Evolutionary conservation across 2,329 filamentous ascomycete genomes (phyloP).

Genomic region (Shiraia sp.): DNA sequence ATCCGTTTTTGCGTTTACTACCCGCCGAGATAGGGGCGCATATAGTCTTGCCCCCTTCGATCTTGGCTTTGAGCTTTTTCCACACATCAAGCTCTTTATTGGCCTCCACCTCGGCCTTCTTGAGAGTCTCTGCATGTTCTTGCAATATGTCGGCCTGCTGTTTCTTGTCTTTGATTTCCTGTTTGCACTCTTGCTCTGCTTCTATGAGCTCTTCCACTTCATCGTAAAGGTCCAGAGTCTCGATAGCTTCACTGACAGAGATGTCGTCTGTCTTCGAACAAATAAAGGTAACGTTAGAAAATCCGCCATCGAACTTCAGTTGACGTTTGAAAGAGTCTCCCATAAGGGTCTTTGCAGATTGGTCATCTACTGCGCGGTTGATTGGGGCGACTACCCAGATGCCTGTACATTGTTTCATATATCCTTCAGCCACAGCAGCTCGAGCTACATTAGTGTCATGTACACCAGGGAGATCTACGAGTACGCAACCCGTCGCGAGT

Average conservation of each 20-base stretch:
- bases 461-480: constrained; percentile 64
- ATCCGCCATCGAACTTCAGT: constrained; percentile 61
- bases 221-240: constrained; percentile 44
- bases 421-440: constrained; percentile 60
- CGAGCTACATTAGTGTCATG: constrained; percentile 65
- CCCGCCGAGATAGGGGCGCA: constrained; percentile 40
- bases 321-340: constrained; percentile 62
- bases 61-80: constrained; percentile 45
- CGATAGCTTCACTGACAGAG: constrained; percentile 50
- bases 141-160: constrained; percentile 30
- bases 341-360: constrained; percentile 60
- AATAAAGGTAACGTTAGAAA: constrained; percentile 61
- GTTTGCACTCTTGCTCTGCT: constrained; percentile 16
- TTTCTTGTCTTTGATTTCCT: constrained; percentile 19
- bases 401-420: constrained; percentile 63
- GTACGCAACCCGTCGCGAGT: constrained; percentile 58
- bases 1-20: constrained; percentile 49
- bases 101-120: constrained; percentile 38
- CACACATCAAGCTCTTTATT: constrained; percentile 53
- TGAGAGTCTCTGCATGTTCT: constrained; percentile 42
- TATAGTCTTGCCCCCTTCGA: constrained; percentile 49
- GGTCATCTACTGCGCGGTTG: constrained; percentile 62
- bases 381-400: constrained; percentile 68
- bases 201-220: constrained; percentile 34
- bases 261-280: constrained; percentile 68